Evolutionary conservation across 257 asterid genomes (phyloP).

Genomic region (Solanum neorickii): DNA sequence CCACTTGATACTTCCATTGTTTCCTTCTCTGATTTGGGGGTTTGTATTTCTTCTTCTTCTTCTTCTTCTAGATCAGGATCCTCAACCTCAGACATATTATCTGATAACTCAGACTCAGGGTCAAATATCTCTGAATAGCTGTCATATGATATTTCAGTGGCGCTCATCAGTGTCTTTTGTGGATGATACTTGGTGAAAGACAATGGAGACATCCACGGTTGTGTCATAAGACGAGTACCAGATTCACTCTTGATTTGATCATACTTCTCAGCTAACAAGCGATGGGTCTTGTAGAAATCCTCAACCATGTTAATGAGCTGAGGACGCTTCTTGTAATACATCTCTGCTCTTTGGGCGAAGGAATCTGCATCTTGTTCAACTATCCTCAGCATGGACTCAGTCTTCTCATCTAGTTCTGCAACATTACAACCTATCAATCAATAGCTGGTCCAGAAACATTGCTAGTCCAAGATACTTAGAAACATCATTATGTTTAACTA

Average conservation of each 20-base stretch:
- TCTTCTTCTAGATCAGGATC: slow-evolving; percentile 41
- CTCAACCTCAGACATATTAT: slow-evolving; percentile 55
- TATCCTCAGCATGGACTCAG: slow-evolving; percentile 52
- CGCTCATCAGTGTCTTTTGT: slow-evolving; percentile 31
- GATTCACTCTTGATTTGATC: slow-evolving; percentile 59
- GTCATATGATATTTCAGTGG: slow-evolving; percentile 45
- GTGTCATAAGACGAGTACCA: slow-evolving; percentile 26
- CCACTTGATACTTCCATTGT: slow-evolving; percentile 11
- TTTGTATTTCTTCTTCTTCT: background rate
- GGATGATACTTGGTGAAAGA: slow-evolving; percentile 24
- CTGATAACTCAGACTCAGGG: slow-evolving; percentile 27
- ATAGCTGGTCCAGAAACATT: background rate
- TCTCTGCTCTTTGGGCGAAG: slow-evolving; percentile 78
- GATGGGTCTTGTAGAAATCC: slow-evolving; percentile 66
- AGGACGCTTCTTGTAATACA: slow-evolving; percentile 83
- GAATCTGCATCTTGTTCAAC: slow-evolving; percentile 87
- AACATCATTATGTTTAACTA: background rate
- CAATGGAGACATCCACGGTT: slow-evolving; percentile 43
- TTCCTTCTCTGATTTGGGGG: background rate
- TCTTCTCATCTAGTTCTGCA: slow-evolving; percentile 64
- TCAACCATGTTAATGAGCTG: slow-evolving; percentile 76
- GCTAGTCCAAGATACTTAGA: background rate
- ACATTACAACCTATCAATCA: background rate
- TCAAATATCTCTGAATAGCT: slow-evolving; percentile 73
- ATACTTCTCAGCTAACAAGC: slow-evolving; percentile 65